phyloP scores from a whole-genome alignment of 306 rosid genomes.

The Pterocarpus santalinus region DNA sequence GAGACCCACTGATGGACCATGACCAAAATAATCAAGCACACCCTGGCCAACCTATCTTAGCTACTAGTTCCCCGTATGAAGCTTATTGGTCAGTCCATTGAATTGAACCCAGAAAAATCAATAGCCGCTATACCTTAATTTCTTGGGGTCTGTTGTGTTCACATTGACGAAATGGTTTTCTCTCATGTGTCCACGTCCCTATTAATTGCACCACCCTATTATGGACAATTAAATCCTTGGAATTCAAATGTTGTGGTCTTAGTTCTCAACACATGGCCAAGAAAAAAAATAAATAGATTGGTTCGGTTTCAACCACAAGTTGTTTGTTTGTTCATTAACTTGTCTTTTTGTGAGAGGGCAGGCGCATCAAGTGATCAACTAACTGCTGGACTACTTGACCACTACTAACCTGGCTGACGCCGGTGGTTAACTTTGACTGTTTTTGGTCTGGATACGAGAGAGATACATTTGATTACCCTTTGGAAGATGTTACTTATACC shows the following conservation, averaged over 20 bases:
- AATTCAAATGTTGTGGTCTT: constrained; percentile 46
- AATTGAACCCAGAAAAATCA: background rate
- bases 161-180: constrained; percentile 14
- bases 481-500: no score
- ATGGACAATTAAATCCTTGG: constrained; percentile 34
- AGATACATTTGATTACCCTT: no score
- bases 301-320: constrained; percentile 45
- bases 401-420: background rate
- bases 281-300: constrained; percentile 22
- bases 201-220: constrained; percentile 38
- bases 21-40: constrained; percentile 28
- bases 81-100: constrained; percentile 46
- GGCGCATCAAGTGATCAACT: constrained; percentile 21
- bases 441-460: background rate
- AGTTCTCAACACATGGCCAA: constrained; percentile 40
- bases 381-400: constrained; percentile 40
- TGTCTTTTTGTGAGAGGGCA: background rate
- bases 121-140: background rate
- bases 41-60: background rate
- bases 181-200: constrained; percentile 42
- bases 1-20: constrained; percentile 32
- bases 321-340: constrained; percentile 17
- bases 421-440: constrained; percentile 35
- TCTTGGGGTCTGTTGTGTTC: constrained; percentile 24
- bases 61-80: background rate